Evolutionary conservation across 2,329 filamentous ascomycete genomes (phyloP).

Genomic region (Aspergillus texensis): DNA sequence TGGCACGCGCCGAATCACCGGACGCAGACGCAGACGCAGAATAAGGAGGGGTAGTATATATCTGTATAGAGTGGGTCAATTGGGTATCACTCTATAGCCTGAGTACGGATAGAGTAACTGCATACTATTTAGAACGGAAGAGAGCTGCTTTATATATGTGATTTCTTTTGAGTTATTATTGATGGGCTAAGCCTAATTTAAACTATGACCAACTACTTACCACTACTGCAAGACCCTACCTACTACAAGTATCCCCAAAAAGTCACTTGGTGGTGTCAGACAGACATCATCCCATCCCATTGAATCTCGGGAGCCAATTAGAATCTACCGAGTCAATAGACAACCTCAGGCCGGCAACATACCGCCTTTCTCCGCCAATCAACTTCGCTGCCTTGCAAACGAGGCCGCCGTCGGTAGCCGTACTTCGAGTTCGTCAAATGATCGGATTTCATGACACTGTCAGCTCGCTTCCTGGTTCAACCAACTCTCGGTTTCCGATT

Average conservation of each 20-base stretch:
- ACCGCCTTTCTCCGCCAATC: neutral
- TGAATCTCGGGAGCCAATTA: neutral
- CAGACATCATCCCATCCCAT: neutral
- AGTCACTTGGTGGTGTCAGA: neutral
- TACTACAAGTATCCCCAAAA: neutral
- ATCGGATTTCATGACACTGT: neutral
- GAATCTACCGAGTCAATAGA: neutral
- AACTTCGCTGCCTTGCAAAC: neutral
- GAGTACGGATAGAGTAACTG: neutral
- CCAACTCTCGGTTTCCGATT: neutral
- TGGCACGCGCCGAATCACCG: conserved; percentile 45
- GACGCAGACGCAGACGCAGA: neutral
- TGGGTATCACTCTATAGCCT: neutral
- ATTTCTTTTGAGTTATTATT: neutral
- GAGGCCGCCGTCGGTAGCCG: neutral
- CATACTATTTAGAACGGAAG: neutral
- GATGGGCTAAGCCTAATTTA: neutral
- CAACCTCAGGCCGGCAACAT: neutral
- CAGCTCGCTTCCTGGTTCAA: neutral
- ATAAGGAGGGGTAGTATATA: neutral
- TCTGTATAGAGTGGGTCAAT: neutral
- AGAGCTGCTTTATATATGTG: neutral
- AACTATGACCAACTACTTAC: neutral
- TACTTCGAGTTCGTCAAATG: neutral
- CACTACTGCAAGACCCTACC: neutral